Evolutionary conservation across 768 basidiomycete species (phyloP).

Genomic region (Rhodosporidiobolus odoratus): DNA sequence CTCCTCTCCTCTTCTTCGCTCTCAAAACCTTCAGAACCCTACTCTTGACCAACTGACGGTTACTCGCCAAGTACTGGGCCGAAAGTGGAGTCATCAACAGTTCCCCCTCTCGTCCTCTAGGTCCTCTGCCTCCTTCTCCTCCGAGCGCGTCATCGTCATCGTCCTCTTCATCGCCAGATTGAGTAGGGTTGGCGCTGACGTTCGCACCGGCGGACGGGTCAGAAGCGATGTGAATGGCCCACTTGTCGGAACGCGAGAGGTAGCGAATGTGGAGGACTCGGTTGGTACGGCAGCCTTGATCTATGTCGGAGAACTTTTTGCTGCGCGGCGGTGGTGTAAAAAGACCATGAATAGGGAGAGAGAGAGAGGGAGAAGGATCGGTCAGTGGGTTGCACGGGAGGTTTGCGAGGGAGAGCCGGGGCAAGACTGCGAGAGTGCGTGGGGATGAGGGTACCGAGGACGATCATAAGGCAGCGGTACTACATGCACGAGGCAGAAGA

Average conservation of each 20-base stretch:
- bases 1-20: conserved; percentile 61
- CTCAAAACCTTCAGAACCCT: conserved; percentile 69
- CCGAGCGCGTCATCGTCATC: conserved; percentile 12
- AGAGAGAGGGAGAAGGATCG: neutral
- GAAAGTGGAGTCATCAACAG: conserved; percentile 41
- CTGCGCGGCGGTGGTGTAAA: conserved; percentile 9
- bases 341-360: neutral
- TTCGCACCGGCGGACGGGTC: conserved; percentile 34
- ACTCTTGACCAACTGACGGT: conserved; percentile 57
- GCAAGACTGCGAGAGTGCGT: too few species aligned
- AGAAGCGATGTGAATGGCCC: conserved; percentile 26
- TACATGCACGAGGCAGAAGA: neutral
- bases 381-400: neutral
- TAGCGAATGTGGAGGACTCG: conserved; percentile 79
- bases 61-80: conserved; percentile 26
- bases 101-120: conserved; percentile 5
- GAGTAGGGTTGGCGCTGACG: conserved; percentile 42
- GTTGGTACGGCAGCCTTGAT: conserved; percentile 51
- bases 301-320: conserved; percentile 39
- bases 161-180: conserved; percentile 47
- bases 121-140: neutral
- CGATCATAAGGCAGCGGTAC: neutral
- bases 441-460: too few species aligned
- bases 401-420: neutral
- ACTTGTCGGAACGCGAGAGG: conserved; percentile 62